A percentile compares a stretch with the other conserved stretches of the same genome.
phyloP scores from a whole-genome alignment of 345 rosid species.

The Aegle marmelos region DNA sequence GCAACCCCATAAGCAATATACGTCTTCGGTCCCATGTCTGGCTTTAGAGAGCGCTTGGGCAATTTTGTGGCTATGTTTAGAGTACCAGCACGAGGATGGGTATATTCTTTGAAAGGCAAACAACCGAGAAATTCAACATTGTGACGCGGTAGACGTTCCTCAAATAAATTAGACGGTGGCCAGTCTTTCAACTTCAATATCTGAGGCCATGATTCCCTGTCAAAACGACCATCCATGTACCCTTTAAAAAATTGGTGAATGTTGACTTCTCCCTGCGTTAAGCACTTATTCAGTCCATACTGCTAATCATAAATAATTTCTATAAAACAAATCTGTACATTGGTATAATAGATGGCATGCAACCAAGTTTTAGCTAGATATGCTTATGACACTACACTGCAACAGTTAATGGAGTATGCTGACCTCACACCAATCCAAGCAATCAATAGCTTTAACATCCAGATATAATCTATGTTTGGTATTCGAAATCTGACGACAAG shows the following conservation, averaged over 20 bases:
- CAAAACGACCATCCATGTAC: constrained; percentile 41
- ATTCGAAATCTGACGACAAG: constrained; percentile 41
- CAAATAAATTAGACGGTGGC: constrained; percentile 67
- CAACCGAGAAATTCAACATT: constrained; percentile 55
- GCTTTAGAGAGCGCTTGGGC: constrained; percentile 51
- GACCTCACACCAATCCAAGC: constrained; percentile 55
- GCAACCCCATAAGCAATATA: constrained; percentile 70
- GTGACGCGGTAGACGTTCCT: constrained; percentile 64
- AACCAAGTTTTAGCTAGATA: background rate
- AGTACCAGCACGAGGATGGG: constrained; percentile 58
- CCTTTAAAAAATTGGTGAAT: constrained; percentile 56
- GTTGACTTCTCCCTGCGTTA: constrained; percentile 48
- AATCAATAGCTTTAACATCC: constrained; percentile 40
- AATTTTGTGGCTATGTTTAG: constrained; percentile 59
- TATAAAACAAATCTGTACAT: background rate
- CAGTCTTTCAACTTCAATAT: constrained; percentile 76
- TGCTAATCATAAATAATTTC: background rate
- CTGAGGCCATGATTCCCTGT: constrained; percentile 45
- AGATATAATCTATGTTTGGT: constrained; percentile 28
- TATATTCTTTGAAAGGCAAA: constrained; percentile 76
- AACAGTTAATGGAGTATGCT: constrained; percentile 1
- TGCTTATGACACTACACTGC: background rate
- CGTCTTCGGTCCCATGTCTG: constrained; percentile 88
- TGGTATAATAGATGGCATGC: no score
- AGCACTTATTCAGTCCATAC: background rate